Evolutionary conservation across 768 basidiomycete genomes (phyloP), one percentile per base, ranked within the genome.

Genomic region (Tulasnella sp.): DNA sequence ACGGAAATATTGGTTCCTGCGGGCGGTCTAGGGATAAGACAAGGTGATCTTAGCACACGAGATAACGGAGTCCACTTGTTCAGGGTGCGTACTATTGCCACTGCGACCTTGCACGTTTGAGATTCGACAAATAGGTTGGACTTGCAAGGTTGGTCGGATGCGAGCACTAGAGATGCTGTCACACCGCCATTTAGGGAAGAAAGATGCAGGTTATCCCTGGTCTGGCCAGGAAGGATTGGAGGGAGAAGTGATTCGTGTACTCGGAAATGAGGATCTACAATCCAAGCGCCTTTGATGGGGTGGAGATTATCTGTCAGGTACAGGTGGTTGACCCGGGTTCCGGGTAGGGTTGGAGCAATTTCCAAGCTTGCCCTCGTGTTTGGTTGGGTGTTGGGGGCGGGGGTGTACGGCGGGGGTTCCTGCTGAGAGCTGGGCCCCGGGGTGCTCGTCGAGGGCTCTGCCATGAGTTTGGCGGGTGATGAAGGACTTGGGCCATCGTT

Each of bases 241-340:
- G 74, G 34, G 14, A 79, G 52, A 21, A 79, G 56, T 19, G 44
- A 36, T 31, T 31, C 48, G 18, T 39, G 79, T 34, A 79, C 58
- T 36, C 62, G 42, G 39, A 79, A 27, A 6, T 31, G 14, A 3
- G 79, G 72, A 56, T 79, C 79, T n/a, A 79, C 74, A 19, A 39
- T 19, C 79, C 79, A 79, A 14, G 52, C 68, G 27, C 79, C 79
- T n/a, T 58, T 52, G 38, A 79, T 75, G 36, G 74, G 36, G 36
- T n/a, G 24, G 74, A 31, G 27, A 21, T 48, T 39, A 24, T 75
- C 74, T 6, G 31, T 38, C 21, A 79, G n/a, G 38, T 79, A 27
- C n/a, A 79, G 36, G 48, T 76, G 38, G 56, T 79, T 79, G 75
- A 74, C 74, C 24, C 79, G 75, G 19, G 39, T 77, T 46, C n/a